These are phyloP conservation scores for Hypoxylon sp. DNA, from an alignment of 2,329 filamentous ascomycete species.

Conservation along the genomic window DNA sequence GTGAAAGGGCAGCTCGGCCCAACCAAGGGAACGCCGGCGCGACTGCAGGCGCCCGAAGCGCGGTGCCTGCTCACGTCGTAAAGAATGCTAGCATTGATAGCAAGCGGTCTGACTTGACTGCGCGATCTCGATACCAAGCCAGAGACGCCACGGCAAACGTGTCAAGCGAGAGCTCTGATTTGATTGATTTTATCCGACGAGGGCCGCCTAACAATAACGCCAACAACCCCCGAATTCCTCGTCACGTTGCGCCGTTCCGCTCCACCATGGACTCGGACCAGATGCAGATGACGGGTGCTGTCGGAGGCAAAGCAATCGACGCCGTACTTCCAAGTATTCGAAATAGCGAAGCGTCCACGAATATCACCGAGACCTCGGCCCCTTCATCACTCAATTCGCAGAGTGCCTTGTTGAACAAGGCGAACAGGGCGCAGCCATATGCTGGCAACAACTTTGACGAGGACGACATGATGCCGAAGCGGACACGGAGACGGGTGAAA, in stretches of 20 bases:
- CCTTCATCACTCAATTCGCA: slow-evolving; percentile 77
- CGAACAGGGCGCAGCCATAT: slow-evolving; percentile 48
- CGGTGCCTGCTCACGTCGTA: slow-evolving; percentile 42
- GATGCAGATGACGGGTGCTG: slow-evolving; percentile 57
- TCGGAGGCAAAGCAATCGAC: slow-evolving; percentile 65
- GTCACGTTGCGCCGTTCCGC: slow-evolving; percentile 84
- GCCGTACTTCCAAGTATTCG: slow-evolving; percentile 64
- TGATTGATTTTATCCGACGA: slow-evolving; percentile 94
- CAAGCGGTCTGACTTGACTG: slow-evolving; percentile 51
- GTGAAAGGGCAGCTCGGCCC: slow-evolving; percentile 42
- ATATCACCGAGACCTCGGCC: slow-evolving; percentile 65
- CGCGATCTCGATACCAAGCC: slow-evolving; percentile 68
- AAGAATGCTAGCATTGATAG: slow-evolving; percentile 50
- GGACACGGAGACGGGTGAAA: slow-evolving; percentile 78
- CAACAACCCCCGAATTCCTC: slow-evolving; percentile 76
- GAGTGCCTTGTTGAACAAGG: slow-evolving; percentile 68
- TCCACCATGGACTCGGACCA: slow-evolving; percentile 88
- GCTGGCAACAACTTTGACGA: slow-evolving; percentile 54
- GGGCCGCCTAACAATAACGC: slow-evolving; percentile 72
- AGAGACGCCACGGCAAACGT: slow-evolving; percentile 72
- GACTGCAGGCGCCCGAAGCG: slow-evolving; percentile 44
- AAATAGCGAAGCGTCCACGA: slow-evolving; percentile 64
- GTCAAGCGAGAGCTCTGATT: slow-evolving; percentile 76
- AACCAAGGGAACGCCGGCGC: slow-evolving; percentile 41
- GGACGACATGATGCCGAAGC: slow-evolving; percentile 67